Evolutionary conservation across 2,329 filamentous ascomycete species (phyloP), one percentile per base, ranked within the genome.

Genomic region (Hymenoscyphus infarciens): DNA sequence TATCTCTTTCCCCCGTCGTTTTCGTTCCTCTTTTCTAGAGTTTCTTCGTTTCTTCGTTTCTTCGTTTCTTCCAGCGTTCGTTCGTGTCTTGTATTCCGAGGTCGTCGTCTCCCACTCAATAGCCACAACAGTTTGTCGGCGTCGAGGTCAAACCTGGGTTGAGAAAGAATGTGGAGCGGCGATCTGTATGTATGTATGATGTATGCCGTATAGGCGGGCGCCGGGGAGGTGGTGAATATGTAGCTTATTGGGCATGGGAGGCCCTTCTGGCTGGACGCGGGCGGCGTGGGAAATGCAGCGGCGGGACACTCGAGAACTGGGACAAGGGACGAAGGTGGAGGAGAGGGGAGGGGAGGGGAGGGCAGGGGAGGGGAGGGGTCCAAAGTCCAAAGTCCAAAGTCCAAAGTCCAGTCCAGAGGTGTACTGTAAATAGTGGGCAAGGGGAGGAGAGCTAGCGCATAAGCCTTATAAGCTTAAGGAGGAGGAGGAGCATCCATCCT

Each of bases 81-180:
- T 52, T 52, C 10, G 35, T 38, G 35, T 38, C 2, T 5, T 13
- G 13, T 38, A 5, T 38, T 38, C 35, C 45, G 25, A 11, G 10
- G 45, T 52, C 45, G 45, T 52, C 45, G n/a, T 33, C 54, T 56
- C 54, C 19, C 19, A 33, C 54, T 35, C 33, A 22, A 33, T 22
- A 33, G 54, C 54, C 29, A 57, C 55, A n/a, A 61, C 56, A 33
- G 42, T 35, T 39, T 29, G 35, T 64, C 63, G 61, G 61, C 59
- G 68, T 67, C 62, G 66, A 66, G 63, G 60, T 65, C 55, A 58
- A 61, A 53, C 60, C 63, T 69, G 62, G 69, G 61, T 67, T 33
- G 35, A 27, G 22, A 61, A 59, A 67, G 70, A 68, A 72, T 73
- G 74, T 74, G 72, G 74, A 75, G 71, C 69, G 75, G 73, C 74